Percentiles rank a stretch among this genome's conserved stretches.
phyloP scores from a whole-genome alignment of 192 early-diverging fungal genomes.

The Spinellus fusiger region DNA sequence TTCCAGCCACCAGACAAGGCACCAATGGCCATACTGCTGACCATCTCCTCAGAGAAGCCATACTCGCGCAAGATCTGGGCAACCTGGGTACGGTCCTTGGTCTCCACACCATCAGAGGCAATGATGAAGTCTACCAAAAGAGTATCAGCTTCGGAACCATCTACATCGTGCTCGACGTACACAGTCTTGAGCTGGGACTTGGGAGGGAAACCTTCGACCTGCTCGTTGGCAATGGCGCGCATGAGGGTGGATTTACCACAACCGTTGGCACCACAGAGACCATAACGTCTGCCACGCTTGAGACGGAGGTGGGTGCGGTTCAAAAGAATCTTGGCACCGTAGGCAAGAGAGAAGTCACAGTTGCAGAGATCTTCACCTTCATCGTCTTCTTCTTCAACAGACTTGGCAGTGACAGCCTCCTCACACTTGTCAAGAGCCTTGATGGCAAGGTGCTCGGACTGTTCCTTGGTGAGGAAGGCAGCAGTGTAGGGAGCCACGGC shows the following conservation, averaged over 20 bases:
- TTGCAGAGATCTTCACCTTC: slow-evolving; percentile 58
- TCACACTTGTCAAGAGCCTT: slow-evolving; percentile 40
- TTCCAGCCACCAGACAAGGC: slow-evolving; percentile 85
- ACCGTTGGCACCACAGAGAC: slow-evolving; percentile 79
- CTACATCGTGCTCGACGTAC: slow-evolving; percentile 75
- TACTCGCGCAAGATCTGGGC: slow-evolving; percentile 48
- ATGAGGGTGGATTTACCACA: slow-evolving; percentile 74
- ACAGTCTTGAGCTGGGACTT: slow-evolving; percentile 65
- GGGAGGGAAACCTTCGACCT: slow-evolving; percentile 80
- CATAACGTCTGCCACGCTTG: slow-evolving; percentile 75
- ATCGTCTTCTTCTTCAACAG: slow-evolving; percentile 36
- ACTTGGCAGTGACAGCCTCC: slow-evolving; percentile 36
- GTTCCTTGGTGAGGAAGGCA: slow-evolving; percentile 49
- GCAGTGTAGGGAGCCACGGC: slow-evolving; percentile 49
- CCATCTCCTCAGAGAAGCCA: slow-evolving; percentile 64
- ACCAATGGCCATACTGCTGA: slow-evolving; percentile 57
- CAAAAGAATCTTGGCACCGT: slow-evolving; percentile 78
- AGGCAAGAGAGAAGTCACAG: slow-evolving; percentile 80
- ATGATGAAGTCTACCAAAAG: slow-evolving; percentile 61
- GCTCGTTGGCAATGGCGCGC: slow-evolving; percentile 78
- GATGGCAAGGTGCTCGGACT: slow-evolving; percentile 46
- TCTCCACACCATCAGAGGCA: slow-evolving; percentile 49
- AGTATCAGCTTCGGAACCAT: slow-evolving; percentile 67
- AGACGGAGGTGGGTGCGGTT: slow-evolving; percentile 60
- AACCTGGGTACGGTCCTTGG: slow-evolving; percentile 44